These are phyloP conservation scores for Magnolia sinica DNA, from an alignment of 164 flowering plant genomes.

Conservation along the genomic window DNA sequence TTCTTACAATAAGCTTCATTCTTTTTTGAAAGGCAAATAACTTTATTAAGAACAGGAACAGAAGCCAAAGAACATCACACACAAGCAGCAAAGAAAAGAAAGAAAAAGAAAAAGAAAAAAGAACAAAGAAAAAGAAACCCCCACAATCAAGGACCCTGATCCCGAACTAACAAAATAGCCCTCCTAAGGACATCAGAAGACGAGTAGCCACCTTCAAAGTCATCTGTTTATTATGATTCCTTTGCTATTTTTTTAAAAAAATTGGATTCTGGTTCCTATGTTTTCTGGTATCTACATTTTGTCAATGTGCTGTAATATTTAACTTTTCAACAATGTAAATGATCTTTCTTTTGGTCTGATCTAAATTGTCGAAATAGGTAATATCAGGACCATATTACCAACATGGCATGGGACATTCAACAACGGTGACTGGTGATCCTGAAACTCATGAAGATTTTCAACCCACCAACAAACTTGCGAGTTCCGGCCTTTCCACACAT, in stretches of 20 bases:
- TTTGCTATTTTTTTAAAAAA: background rate
- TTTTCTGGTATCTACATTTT: background rate
- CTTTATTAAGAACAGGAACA: too few species aligned
- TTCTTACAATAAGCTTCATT: too few species aligned
- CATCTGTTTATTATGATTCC: background rate
- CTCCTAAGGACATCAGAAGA: too few species aligned
- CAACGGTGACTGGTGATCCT: constrained; percentile 58
- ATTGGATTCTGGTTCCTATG: too few species aligned
- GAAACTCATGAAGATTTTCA: constrained; percentile 89
- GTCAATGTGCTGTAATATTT: background rate
- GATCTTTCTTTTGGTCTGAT: background rate
- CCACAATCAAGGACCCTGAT: too few species aligned
- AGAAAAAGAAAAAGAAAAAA: too few species aligned
- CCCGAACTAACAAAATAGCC: too few species aligned
- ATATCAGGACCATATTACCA: constrained; percentile 6
- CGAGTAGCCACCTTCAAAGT: background rate
- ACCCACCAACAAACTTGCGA: constrained; percentile 57
- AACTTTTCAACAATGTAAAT: background rate
- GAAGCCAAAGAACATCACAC: too few species aligned
- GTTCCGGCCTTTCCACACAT: constrained; percentile 39
- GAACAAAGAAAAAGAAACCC: too few species aligned
- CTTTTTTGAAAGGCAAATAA: too few species aligned
- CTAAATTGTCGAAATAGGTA: constrained; percentile 1
- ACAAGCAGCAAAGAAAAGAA: too few species aligned
- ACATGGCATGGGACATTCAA: constrained; percentile 11